Evolutionary conservation across 2,329 filamentous ascomycete genomes (phyloP), one percentile per base, ranked within the genome.

Genomic region (Alternaria panax): DNA sequence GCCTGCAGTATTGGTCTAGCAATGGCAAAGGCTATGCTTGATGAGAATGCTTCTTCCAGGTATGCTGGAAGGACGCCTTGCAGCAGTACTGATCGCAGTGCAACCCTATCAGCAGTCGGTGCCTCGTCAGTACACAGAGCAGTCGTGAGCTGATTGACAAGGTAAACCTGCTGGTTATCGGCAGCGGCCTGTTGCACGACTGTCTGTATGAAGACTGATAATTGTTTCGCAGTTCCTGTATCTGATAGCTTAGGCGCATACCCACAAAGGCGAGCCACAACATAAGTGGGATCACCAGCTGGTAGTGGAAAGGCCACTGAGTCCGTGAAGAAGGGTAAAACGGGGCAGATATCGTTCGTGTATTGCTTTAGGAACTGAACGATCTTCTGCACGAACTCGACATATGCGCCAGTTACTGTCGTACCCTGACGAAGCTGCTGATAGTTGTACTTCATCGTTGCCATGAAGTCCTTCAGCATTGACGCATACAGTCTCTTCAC

Each of bases 341-440:
- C 79, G 0, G 81, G 79, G 62, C 81, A 83, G 30, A 88, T 86
- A 18, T 87, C 84, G 30, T 81, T 79, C 1, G 84, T 84, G 63
- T 89, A 84, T 65, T 90, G 85, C 66, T 89, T 87, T 46, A 89
- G 73, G 60, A 85, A 84, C 20, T 84, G 82, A 3, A 90, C 82
- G 2, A 89, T 79, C 16, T 80, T 77, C 59, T 90, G 87, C 5
- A 89, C 86, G 67, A 90, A 89, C 9, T 83, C 80, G 7, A 88
- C 85, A 67, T 89, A 89, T 2, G 81, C 78, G 11, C 86, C 84
- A 48, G 82, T 82, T 4, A 80, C 79, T 6, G 69, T 66, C 4
- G 62, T 57, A 3, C 68, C 67, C 51, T 80, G 77, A 25, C 74
- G 66, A 12, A 87, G 76, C 59, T 87, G 85, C 57, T 83, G 80